Evolutionary conservation across 23 red algal species (phyloP).

Genomic region (Gracilaria domingensis): DNA sequence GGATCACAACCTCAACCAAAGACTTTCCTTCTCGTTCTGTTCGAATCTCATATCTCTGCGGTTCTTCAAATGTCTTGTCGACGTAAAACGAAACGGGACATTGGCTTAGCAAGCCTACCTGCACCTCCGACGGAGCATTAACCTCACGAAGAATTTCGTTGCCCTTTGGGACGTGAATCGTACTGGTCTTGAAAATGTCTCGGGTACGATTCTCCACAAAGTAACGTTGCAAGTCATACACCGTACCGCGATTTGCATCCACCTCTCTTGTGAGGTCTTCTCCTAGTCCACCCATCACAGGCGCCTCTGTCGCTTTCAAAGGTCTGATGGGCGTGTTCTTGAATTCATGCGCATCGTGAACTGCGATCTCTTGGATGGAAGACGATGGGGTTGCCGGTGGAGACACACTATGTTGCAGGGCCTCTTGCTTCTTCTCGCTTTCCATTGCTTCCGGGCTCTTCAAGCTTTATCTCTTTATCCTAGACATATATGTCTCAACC

Average conservation of each 20-base stretch:
- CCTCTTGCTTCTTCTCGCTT: constrained; percentile 7
- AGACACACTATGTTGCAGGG: not conserved
- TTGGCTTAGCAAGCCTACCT: constrained; percentile 31
- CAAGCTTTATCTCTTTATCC: not conserved
- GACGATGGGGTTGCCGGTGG: not conserved
- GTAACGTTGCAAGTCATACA: constrained; percentile 35
- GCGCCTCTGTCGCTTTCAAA: constrained; percentile 1
- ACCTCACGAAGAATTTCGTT: constrained; percentile 20
- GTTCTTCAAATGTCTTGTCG: constrained; percentile 41
- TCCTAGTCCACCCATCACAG: not conserved
- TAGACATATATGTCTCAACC: not conserved
- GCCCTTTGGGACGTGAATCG: constrained; percentile 27
- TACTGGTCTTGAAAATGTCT: constrained; percentile 50
- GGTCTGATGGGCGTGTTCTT: not conserved
- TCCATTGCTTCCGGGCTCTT: not conserved
- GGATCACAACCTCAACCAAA: constrained; percentile 31
- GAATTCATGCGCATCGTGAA: not conserved
- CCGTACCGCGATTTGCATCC: not conserved
- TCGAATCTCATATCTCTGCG: constrained; percentile 21
- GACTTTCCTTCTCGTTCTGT: constrained; percentile 33
- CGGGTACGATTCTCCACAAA: constrained; percentile 43
- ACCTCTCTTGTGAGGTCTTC: not conserved
- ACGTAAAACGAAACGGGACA: constrained; percentile 23
- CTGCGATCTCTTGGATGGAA: not conserved
- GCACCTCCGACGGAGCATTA: not conserved